Evolutionary conservation across 495 filamentous ascomycete genomes (phyloP).

Genomic region (Aspergillus affinis): DNA sequence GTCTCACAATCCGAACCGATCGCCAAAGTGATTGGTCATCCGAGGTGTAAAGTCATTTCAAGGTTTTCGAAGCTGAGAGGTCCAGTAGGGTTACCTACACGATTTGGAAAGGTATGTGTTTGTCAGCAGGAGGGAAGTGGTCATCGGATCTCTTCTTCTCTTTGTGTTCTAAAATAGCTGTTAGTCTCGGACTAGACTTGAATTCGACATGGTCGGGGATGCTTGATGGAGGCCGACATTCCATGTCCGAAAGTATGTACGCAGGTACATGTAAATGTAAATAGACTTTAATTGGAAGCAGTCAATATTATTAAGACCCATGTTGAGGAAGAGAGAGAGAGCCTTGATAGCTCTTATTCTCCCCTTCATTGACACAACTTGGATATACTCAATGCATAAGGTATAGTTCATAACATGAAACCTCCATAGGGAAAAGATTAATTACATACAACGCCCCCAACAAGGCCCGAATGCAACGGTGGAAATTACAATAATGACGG

Average conservation of each 20-base stretch:
- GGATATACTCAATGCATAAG: too few relatives aligned
- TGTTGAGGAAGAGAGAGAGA: too few relatives aligned
- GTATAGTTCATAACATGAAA: not conserved
- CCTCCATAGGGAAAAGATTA: too few relatives aligned
- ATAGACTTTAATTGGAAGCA: not conserved
- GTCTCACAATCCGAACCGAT: not conserved
- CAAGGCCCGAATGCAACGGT: not conserved
- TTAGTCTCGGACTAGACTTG: too few relatives aligned
- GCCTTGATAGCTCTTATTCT: too few relatives aligned
- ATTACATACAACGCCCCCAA: too few relatives aligned
- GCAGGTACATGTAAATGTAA: not conserved
- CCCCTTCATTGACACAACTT: too few relatives aligned
- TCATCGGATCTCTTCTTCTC: not conserved
- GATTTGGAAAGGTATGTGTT: not conserved
- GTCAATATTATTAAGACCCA: too few relatives aligned
- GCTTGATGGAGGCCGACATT: not conserved
- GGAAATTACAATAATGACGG: not conserved
- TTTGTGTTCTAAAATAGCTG: not conserved
- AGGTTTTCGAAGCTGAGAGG: not conserved
- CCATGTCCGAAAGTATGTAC: not conserved
- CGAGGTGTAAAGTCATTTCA: too few relatives aligned
- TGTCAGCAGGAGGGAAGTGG: not conserved
- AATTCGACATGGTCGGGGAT: not conserved
- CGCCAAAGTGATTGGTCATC: not conserved
- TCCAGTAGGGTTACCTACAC: too few relatives aligned